These are phyloP conservation scores for Lasiosphaeria ovina DNA, from an alignment of 495 filamentous ascomycete genomes.

Conservation along the genomic window DNA sequence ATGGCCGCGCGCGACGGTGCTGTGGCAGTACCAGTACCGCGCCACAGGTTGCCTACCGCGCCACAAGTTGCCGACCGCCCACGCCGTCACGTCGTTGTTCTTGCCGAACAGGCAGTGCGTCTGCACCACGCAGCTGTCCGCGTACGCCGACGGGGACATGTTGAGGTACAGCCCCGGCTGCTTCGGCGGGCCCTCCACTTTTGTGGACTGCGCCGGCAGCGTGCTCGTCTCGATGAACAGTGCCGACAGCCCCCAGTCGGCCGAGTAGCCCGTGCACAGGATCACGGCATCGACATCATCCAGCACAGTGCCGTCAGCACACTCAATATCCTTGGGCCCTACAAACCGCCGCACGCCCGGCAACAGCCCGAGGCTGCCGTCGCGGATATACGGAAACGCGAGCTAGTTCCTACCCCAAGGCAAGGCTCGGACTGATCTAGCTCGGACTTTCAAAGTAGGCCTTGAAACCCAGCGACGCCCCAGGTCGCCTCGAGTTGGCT, in stretches of 20 bases:
- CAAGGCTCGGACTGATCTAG: no score
- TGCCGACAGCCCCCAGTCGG: constrained; percentile 25
- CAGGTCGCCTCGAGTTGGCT: no score
- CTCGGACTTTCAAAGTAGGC: no score
- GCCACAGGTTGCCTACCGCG: constrained; percentile 38
- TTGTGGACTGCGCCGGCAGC: constrained; percentile 1
- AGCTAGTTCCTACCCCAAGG: no score
- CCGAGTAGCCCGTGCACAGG: constrained; percentile 38
- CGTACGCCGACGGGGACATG: constrained; percentile 38
- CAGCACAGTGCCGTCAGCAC: constrained; percentile 34
- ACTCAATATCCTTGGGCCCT: constrained; percentile 29
- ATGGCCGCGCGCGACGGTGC: constrained; percentile 29
- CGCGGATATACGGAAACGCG: constrained; percentile 15
- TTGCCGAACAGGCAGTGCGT: constrained; percentile 27
- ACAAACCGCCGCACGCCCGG: constrained; percentile 30
- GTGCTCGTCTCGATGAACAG: constrained; percentile 24
- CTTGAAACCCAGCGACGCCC: no score
- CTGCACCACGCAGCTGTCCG: constrained; percentile 32
- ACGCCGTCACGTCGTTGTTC: constrained; percentile 36
- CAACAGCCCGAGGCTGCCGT: constrained; percentile 27
- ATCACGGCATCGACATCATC: constrained; percentile 38
- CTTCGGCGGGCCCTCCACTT: constrained; percentile 19
- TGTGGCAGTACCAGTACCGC: constrained; percentile 26
- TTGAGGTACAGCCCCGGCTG: constrained; percentile 36
- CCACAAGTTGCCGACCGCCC: constrained; percentile 40